phyloP scores from a whole-genome alignment of 495 filamentous ascomycete species.

The Thermothielavioides terrestris region DNA sequence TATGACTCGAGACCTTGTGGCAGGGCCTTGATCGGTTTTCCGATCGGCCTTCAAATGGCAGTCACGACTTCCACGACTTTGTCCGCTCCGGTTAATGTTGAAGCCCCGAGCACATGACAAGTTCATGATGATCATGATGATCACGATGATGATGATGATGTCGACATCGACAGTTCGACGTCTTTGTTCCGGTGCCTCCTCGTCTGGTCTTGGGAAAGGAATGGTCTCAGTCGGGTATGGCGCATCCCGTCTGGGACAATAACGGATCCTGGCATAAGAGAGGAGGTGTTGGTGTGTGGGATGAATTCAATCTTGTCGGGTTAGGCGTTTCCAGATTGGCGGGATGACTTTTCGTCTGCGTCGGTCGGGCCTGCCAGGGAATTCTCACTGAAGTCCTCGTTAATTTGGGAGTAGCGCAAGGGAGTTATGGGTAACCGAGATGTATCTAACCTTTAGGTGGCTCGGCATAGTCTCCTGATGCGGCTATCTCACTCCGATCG shows the following conservation, averaged over 20 bases:
- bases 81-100: not conserved
- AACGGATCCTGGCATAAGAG: constrained; percentile 1
- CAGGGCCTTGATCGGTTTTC: not conserved
- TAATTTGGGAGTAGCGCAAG: constrained; percentile 4
- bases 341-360: not conserved
- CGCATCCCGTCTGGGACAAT: not conserved
- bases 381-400: constrained; percentile 3
- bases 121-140: not conserved
- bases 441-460: constrained; percentile 9
- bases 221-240: not conserved
- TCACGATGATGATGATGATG: not conserved
- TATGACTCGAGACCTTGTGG: not conserved
- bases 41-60: not conserved
- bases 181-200: not conserved
- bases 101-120: too few species aligned
- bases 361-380: too few species aligned
- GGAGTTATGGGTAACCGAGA: not conserved
- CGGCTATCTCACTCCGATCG: not conserved
- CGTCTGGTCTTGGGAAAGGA: not conserved
- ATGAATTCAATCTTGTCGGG: not conserved
- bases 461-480: not conserved
- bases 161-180: too few species aligned
- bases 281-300: constrained; percentile 5
- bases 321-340: not conserved
- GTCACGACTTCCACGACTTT: constrained; percentile 2